Evolutionary conservation across 2,329 filamentous ascomycete species (phyloP).

Genomic region (Macrophomina pseudophaseolina): DNA sequence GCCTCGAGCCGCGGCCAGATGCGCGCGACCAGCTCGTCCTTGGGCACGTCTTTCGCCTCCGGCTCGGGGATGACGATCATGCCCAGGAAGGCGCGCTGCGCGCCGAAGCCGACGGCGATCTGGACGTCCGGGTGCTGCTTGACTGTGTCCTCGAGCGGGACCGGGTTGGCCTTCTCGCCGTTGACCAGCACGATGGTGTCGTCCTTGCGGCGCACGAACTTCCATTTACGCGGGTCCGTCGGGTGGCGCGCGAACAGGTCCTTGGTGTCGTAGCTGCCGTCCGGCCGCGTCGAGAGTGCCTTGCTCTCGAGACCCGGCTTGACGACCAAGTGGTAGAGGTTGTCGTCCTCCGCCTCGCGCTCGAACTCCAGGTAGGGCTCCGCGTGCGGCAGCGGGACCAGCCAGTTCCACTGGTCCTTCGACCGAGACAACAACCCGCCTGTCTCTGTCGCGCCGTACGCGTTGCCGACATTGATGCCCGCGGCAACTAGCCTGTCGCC

Average conservation of each 20-base stretch:
- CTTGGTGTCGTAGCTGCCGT: slow-evolving; percentile 52
- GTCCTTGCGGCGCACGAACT: not conserved
- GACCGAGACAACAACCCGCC: slow-evolving; percentile 67
- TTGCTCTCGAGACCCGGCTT: slow-evolving; percentile 37
- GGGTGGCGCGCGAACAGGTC: slow-evolving; percentile 13
- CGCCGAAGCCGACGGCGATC: slow-evolving; percentile 64
- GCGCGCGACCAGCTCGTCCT: slow-evolving; percentile 12
- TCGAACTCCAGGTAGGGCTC: slow-evolving; percentile 37
- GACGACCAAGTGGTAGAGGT: slow-evolving; percentile 29
- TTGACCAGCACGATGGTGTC: slow-evolving; percentile 20
- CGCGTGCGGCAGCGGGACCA: slow-evolving; percentile 49
- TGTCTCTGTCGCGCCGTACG: slow-evolving; percentile 36
- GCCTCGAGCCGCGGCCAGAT: not conserved
- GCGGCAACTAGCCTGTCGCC: not conserved
- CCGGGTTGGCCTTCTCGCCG: slow-evolving; percentile 16
- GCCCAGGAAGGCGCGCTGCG: slow-evolving; percentile 2
- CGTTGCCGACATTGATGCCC: not conserved
- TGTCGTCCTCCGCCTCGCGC: not conserved
- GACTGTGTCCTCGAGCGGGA: slow-evolving; percentile 6
- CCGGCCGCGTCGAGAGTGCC: slow-evolving; percentile 46
- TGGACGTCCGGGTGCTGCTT: slow-evolving; percentile 43
- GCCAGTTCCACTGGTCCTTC: slow-evolving; percentile 65
- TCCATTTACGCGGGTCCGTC: not conserved
- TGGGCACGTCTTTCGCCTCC: not conserved
- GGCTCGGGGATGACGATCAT: not conserved